Evolutionary conservation across 2,329 filamentous ascomycete genomes (phyloP).

Genomic region (Cordyceps cateniannulata): DNA sequence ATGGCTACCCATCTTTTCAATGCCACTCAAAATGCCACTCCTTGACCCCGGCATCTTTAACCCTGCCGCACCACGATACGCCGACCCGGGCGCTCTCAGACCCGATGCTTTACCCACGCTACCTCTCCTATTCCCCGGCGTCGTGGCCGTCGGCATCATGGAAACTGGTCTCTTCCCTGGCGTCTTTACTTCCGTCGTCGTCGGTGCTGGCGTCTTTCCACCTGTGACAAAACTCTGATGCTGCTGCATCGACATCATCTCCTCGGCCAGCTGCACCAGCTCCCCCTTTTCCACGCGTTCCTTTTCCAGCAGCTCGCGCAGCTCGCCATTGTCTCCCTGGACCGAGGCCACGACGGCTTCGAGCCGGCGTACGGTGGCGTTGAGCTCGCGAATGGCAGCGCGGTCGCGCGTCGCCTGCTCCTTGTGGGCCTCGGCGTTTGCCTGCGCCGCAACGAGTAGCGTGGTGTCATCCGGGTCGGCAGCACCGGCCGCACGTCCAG

Average conservation of each 20-base stretch:
- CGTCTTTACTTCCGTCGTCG: constrained; percentile 17
- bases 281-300: constrained; percentile 81
- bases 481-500: constrained; percentile 54
- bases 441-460: constrained; percentile 20
- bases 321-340: constrained; percentile 60
- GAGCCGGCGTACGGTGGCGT: constrained; percentile 69
- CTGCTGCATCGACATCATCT: constrained; percentile 62
- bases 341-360: constrained; percentile 65
- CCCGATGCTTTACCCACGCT: constrained; percentile 52
- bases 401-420: constrained; percentile 57
- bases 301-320: constrained; percentile 60
- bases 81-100: constrained; percentile 53
- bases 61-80: constrained; percentile 28
- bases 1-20: constrained; percentile 77
- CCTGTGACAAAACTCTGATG: constrained; percentile 32
- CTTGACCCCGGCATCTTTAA: constrained; percentile 27
- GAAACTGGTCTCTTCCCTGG: constrained; percentile 16
- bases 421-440: constrained; percentile 43
- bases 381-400: constrained; percentile 61
- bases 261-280: constrained; percentile 72
- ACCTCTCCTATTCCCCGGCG: constrained; percentile 41
- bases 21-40: constrained; percentile 75
- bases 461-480: constrained; percentile 47
- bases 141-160: constrained; percentile 2
- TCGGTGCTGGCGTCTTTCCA: constrained; percentile 10